These are phyloP conservation scores for Tilletia walkeri DNA, from an alignment of 1,284 basidiomycete genomes.

Conservation along the genomic window DNA sequence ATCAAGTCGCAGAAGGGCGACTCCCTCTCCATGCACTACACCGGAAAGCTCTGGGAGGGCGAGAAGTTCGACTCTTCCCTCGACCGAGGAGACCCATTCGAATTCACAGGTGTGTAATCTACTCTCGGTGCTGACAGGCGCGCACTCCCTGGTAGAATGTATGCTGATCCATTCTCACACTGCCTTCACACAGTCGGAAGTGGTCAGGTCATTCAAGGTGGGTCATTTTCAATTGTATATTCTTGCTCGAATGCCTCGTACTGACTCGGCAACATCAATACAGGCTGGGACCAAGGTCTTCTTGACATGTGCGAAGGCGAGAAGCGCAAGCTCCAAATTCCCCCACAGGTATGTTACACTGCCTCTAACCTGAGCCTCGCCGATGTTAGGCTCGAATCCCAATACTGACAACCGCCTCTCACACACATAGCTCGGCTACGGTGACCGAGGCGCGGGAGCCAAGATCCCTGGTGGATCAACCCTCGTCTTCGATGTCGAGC, in stretches of 20 bases:
- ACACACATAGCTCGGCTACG: conserved; percentile 58
- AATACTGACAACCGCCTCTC: conserved; percentile 18
- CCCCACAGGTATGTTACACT: conserved; percentile 24
- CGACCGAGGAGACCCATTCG: conserved; percentile 64
- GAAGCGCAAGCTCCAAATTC: conserved; percentile 71
- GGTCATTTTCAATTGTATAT: neutral
- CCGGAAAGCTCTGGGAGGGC: conserved; percentile 70
- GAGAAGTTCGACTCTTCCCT: conserved; percentile 79
- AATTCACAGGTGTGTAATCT: conserved; percentile 55
- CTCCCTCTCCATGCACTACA: conserved; percentile 68
- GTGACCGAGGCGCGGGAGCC: conserved; percentile 70
- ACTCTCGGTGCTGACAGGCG: conserved; percentile 14
- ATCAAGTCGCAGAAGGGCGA: conserved; percentile 68
- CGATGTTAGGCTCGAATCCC: neutral
- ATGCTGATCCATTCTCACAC: too few species aligned
- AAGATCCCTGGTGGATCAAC: conserved; percentile 80
- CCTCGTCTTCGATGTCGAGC: conserved; percentile 71
- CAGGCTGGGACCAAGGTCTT: conserved; percentile 61
- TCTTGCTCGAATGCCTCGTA: neutral
- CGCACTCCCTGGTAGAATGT: too few species aligned
- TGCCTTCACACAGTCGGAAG: conserved; percentile 64
- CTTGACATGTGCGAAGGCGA: conserved; percentile 81
- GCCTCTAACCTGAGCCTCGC: neutral
- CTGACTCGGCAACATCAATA: neutral
- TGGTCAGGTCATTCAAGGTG: conserved; percentile 70